Evolutionary conservation across 2,329 filamentous ascomycete genomes (phyloP), one percentile per base, ranked within the genome.

Genomic region (Colletotrichum musicola): DNA sequence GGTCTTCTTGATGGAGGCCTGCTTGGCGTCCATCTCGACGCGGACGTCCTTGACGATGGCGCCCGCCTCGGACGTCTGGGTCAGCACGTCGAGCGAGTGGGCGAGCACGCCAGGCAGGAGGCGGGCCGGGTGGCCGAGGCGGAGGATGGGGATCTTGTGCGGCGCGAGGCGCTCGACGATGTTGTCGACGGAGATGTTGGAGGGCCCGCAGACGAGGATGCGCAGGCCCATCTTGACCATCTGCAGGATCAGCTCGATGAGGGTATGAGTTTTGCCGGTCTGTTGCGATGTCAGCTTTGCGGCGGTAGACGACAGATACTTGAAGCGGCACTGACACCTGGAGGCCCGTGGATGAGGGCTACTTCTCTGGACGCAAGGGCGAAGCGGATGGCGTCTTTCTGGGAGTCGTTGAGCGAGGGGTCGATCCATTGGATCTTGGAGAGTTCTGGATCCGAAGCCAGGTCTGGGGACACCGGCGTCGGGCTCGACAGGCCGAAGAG

Each of bases 131-230:
- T 99, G 96, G 1, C 96, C 96, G 0, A 99, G 88, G 1, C 96
- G 92, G 42, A 98, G 88, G 74, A 98, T 94, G 0, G 94, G 92
- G 1, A 98, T 86, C 75, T 94, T 94, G 78, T 95, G 92, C 0
- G 93, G 90, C 2, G 94, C 89, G 1, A 98, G 87, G 7, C 96
- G 90, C 80, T 99, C 96, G 9, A 98, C 95, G 66, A 99, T 97
- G 76, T 99, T 99, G 85, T 99, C 96, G 1, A 99, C 96, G 0
- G 94, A 96, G 73, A 99, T 95, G 77, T 99, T 99, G 35, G 94
- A 97, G 0, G 96, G 96, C 0, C 95, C 96, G 75, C 96, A 98
- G n/a, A 98, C 95, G 1, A 98, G 85, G 12, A 98, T 85, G 1
- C 94, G 89, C 62, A 91, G 86, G 40, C 90, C 87, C 25, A 89